Conservation (phyloP, 2,329 filamentous ascomycete species). For the Fusarium secorum region DNA sequence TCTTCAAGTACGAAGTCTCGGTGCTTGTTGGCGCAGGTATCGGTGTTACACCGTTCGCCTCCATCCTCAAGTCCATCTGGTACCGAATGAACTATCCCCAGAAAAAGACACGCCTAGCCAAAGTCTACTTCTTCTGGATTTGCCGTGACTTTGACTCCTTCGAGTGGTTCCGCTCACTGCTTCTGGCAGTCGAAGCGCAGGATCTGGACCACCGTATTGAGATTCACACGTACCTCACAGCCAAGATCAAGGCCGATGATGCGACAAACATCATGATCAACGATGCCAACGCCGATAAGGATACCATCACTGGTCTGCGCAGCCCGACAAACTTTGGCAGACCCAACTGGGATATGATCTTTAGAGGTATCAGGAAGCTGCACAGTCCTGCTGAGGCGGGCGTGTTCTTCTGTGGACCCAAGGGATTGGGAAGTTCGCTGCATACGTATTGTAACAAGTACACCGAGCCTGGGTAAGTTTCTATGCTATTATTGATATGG, state of each 20-base stretch:
- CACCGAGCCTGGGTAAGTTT: conserved; percentile 76
- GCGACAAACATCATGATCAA: conserved; percentile 95
- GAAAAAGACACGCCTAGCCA: conserved; percentile 78
- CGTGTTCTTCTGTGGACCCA: conserved; percentile 87
- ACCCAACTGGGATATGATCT: conserved; percentile 92
- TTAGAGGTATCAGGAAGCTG: conserved; percentile 82
- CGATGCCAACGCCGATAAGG: conserved; percentile 82
- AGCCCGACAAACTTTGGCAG: conserved; percentile 86
- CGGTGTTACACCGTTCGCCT: conserved; percentile 86
- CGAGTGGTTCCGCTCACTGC: conserved; percentile 86
- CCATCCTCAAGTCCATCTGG: conserved; percentile 91
- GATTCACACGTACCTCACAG: conserved; percentile 88
- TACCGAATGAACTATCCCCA: conserved; percentile 91
- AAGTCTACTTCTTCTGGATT: conserved; percentile 94
- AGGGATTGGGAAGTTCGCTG: conserved; percentile 76
- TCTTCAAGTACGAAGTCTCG: conserved; percentile 86
- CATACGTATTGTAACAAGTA: conserved; percentile 91
- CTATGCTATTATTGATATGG: neutral
- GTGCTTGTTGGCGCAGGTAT: conserved; percentile 84
- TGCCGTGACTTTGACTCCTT: conserved; percentile 88
- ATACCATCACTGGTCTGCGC: conserved; percentile 82
- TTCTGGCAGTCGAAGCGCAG: conserved; percentile 86
- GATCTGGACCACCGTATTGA: conserved; percentile 85
- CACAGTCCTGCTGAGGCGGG: conserved; percentile 76
- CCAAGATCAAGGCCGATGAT: conserved; percentile 85